phyloP scores from a whole-genome alignment of 2,329 filamentous ascomycete species.

The Chaetomiaceae sp. region DNA sequence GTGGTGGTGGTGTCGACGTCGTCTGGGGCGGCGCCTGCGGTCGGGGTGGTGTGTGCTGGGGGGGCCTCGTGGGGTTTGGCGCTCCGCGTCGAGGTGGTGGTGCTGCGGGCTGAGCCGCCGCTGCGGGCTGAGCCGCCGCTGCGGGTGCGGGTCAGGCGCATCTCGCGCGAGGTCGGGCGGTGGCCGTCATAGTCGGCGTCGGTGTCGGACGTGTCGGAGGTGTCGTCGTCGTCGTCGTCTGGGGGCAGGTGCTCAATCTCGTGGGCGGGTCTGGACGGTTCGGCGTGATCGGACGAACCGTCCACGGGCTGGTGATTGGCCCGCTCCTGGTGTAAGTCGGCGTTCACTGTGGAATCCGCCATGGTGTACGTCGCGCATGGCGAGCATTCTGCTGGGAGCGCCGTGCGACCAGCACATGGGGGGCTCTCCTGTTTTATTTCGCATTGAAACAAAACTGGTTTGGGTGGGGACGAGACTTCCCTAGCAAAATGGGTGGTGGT shows the following conservation, averaged over 20 bases:
- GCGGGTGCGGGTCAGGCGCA: slow-evolving; percentile 14
- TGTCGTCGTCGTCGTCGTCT: slow-evolving; percentile 1
- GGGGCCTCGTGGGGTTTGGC: too few relatives aligned
- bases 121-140: too few relatives aligned
- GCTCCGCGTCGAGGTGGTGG: too few relatives aligned
- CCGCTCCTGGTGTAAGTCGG: neutral
- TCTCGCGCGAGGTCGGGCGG: slow-evolving; percentile 24
- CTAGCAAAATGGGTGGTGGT: neutral
- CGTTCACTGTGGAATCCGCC: neutral
- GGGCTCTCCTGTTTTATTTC: neutral
- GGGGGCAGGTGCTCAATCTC: neutral
- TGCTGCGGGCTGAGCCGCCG: too few relatives aligned
- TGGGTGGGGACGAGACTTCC: too few relatives aligned
- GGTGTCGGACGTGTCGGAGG: neutral
- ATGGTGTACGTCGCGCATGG: neutral
- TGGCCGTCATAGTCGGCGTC: slow-evolving; percentile 25
- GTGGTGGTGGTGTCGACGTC: neutral
- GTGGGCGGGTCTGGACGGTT: neutral
- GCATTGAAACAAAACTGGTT: too few relatives aligned
- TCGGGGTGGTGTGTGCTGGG: too few relatives aligned
- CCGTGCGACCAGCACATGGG: neutral
- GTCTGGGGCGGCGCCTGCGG: too few relatives aligned
- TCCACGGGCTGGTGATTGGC: neutral
- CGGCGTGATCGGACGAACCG: slow-evolving; percentile 1
- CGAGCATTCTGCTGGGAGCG: neutral